Base-by-base conservation (phyloP, 371 early-diverging fungal species). In the Batkoa obscura region DNA sequence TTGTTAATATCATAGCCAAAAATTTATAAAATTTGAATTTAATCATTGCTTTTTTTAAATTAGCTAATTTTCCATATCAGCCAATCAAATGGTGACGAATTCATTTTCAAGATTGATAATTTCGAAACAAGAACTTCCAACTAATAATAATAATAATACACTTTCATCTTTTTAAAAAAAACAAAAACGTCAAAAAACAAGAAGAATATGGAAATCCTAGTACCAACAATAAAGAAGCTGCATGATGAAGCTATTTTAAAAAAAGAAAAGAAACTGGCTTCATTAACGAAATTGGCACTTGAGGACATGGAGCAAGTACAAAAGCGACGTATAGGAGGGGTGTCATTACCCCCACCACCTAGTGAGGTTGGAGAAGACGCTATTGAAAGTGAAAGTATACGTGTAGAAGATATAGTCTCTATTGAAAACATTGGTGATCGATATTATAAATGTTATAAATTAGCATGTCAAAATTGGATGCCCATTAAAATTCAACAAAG, bases 361-460 rank as follows among this genome's bases (percentile, higher is more conserved):
- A 45, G 46, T 13, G 56, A 30, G 9, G 15, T 43, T 10, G 39
- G 31, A 6, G 39, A 50, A 1, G 5, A 54, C 12, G 56, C 50
- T 38, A 23, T 39, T 35, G 49, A 36, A 12, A 45, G 15, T 5
- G 43, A 50, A 43, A 39, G 15, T 38, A 50, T 50, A 8, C 33
- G 35, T 32, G 50, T 56, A 39, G 23, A 1, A 0, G 49, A 39
- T 10, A 56, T 36, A 36, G 45, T 47, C 15, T 42, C 42, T 38
- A 31, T 49, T 2, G 35, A 50, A 32, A 39, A 36, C 52, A 41
- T 45, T 3, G 54, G 53, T 1, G 47, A 53, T 31, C 36, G 33
- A 34, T 62, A 62, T 33, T 62, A 59, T 54, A 51, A 56, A 51
- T 55, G 55, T 37, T 62, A 57, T 38, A 50, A 51, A 35, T 36